Evolutionary conservation across 139 green algal species (phyloP), one percentile per base, ranked within the genome.

Genomic region (Gonium pectorale): DNA sequence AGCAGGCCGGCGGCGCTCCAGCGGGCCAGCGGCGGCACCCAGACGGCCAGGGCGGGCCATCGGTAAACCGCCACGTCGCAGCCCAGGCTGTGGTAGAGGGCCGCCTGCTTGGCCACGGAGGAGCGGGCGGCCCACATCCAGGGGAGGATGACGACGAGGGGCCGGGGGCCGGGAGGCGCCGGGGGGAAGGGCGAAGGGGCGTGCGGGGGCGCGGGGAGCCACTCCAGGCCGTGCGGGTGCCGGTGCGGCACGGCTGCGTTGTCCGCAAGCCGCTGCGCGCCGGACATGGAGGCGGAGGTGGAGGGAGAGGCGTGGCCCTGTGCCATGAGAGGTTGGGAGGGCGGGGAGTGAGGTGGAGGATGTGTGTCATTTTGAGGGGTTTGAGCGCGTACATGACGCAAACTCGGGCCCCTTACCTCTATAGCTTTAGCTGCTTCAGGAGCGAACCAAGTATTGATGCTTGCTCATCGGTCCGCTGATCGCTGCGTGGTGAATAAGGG

Each of bases 41-140:
- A 83, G 3, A 83, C 77, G 29, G 77, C 37, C 33, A 83, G 44
- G 21, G 77, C 21, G 6, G 77, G 62, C 77, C 77, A 83, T 15
- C 68, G 64, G n/a, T n/a, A 74, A 5, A 83, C 17, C 9, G 77
- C 77, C 21, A 83, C 77, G 43, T 83, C 77, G 31, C 77, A 83
- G 62, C 77, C 77, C 31, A 83, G 77, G n/a, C 62, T 40, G 44
- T 73, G 62, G 24, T 73, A 83, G 9, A 83, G 41, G 7, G 62
- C 33, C 22, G 49, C 63, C 62, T 83, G 77, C 21, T 46, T 44
- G 13, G 31, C n/a, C 38, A 83, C 21, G 5, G 77, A 44, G 5
- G 60, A 24, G 11, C 43, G 43, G 11, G 41, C 24, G 0, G 77
- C 77, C 77, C 77, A 83, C 77, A 83, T 83, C 77, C 77, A 83